These are phyloP conservation scores for Halophytophthora batemanensis DNA, from an alignment of 352 stramenopile species.

Conservation along the genomic window DNA sequence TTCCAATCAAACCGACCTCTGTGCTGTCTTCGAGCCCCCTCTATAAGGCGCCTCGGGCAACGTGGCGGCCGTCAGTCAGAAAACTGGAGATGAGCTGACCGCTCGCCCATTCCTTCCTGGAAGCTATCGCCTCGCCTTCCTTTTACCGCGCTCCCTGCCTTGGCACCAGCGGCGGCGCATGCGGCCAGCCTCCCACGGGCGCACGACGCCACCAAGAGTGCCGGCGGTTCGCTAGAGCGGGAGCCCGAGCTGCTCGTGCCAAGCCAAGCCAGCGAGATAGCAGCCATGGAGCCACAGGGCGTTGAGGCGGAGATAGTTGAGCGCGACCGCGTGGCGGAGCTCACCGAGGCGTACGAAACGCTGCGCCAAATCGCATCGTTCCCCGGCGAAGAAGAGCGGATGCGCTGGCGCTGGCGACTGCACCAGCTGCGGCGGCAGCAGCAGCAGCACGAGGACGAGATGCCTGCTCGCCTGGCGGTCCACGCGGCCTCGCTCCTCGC, in stretches of 20 bases:
- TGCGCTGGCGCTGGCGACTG: slow-evolving; percentile 34
- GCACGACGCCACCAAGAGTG: not conserved
- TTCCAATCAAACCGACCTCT: too few species aligned
- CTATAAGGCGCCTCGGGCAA: too few species aligned
- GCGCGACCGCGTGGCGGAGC: slow-evolving; percentile 17
- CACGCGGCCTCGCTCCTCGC: slow-evolving; percentile 22
- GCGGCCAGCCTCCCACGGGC: not conserved
- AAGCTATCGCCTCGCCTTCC: not conserved
- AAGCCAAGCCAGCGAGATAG: not conserved
- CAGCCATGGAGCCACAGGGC: slow-evolving; percentile 1
- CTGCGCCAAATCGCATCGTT: slow-evolving; percentile 20
- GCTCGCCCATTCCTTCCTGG: too few species aligned
- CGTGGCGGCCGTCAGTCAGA: too few species aligned
- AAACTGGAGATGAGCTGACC: too few species aligned
- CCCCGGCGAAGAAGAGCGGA: slow-evolving; percentile 32
- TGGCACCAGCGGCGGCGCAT: not conserved
- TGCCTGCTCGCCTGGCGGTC: slow-evolving; percentile 18
- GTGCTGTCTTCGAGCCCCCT: too few species aligned
- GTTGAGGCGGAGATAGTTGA: slow-evolving; percentile 2
- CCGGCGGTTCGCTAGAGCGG: not conserved
- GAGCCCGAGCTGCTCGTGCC: too few species aligned
- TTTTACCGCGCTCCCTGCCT: too few species aligned
- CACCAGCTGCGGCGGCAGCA: slow-evolving; percentile 35
- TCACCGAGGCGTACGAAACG: slow-evolving; percentile 22
- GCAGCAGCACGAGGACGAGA: slow-evolving; percentile 20